Evolutionary conservation across 2,329 filamentous ascomycete species (phyloP).

Genomic region (Coniochaeta sp.): DNA sequence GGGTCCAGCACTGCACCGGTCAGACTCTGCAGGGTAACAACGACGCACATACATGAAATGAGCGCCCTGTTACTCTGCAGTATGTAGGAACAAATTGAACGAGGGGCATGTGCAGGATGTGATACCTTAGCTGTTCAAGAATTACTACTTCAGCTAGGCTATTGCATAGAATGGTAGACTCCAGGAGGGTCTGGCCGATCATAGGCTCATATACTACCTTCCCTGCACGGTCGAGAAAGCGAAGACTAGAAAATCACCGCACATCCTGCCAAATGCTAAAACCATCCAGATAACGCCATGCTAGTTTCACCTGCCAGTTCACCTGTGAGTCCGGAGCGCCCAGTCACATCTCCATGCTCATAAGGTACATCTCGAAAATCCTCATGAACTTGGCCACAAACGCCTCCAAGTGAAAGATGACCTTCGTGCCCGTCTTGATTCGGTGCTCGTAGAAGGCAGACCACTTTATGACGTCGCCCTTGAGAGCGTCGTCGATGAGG

Average conservation of each 20-base stretch:
- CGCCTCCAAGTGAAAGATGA: constrained; percentile 96
- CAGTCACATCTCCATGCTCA: constrained; percentile 68
- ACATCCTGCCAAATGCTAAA: background rate
- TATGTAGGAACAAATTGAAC: background rate
- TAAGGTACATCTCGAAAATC: constrained; percentile 81
- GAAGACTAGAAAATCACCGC: background rate
- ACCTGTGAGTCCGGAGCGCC: background rate
- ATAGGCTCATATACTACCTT: background rate
- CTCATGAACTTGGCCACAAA: constrained; percentile 99
- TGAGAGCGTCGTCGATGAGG: constrained; percentile 80
- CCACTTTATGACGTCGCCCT: constrained; percentile 91
- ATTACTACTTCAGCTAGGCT: background rate
- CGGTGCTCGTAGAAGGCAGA: constrained; percentile 96
- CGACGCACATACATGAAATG: background rate
- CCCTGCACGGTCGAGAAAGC: background rate
- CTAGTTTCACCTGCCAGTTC: background rate
- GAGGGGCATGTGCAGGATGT: background rate
- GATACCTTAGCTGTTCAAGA: background rate
- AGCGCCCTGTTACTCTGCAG: background rate
- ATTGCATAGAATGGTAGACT: background rate
- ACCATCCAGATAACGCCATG: constrained; percentile 1
- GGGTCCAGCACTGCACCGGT: background rate
- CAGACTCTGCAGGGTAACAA: background rate
- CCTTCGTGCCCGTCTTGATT: constrained; percentile 85
- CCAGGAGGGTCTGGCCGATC: background rate